phyloP scores from a whole-genome alignment of 371 early-diverging fungal species.

The Funneliformis caledonium region DNA sequence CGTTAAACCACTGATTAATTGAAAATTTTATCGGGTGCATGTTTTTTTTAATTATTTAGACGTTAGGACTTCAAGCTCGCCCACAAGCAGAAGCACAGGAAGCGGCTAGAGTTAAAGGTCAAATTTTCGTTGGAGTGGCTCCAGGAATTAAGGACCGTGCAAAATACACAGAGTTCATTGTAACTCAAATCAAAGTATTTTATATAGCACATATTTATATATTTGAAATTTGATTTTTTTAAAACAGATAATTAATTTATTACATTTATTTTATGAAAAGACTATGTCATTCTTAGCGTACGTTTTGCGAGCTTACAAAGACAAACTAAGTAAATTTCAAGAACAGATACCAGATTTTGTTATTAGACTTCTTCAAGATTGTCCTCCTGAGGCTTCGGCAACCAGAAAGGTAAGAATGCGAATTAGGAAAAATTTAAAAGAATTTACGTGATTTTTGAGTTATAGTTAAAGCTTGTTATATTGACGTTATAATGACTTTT shows the following conservation, averaged over 20 bases:
- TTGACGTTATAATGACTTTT: too few relatives aligned
- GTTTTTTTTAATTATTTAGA: constrained; percentile 50
- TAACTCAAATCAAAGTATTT: constrained; percentile 82
- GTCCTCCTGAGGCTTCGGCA: constrained; percentile 92
- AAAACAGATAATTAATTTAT: background rate
- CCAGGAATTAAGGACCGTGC: constrained; percentile 74
- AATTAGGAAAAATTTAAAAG: too few relatives aligned
- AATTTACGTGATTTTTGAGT: too few relatives aligned
- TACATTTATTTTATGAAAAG: constrained; percentile 47
- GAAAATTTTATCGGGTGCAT: background rate
- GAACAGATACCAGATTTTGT: constrained; percentile 87
- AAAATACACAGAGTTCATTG: constrained; percentile 83
- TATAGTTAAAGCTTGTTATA: too few relatives aligned
- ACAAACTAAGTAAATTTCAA: constrained; percentile 73
- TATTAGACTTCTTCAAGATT: constrained; percentile 84
- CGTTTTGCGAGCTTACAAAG: constrained; percentile 81
- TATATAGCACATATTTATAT: background rate
- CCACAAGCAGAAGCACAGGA: constrained; percentile 78
- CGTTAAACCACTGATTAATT: background rate
- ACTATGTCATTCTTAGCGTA: constrained; percentile 97
- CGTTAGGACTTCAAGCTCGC: constrained; percentile 74
- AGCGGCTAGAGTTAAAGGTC: constrained; percentile 67
- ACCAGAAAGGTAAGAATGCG: constrained; percentile 76
- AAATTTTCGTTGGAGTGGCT: constrained; percentile 81
- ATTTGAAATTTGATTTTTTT: background rate